Percentiles rank a stretch among this genome's conserved stretches.
Evolutionary conservation across 2,329 filamentous ascomycete genomes (phyloP).

Genomic region (Ambrosiella beaveri): DNA sequence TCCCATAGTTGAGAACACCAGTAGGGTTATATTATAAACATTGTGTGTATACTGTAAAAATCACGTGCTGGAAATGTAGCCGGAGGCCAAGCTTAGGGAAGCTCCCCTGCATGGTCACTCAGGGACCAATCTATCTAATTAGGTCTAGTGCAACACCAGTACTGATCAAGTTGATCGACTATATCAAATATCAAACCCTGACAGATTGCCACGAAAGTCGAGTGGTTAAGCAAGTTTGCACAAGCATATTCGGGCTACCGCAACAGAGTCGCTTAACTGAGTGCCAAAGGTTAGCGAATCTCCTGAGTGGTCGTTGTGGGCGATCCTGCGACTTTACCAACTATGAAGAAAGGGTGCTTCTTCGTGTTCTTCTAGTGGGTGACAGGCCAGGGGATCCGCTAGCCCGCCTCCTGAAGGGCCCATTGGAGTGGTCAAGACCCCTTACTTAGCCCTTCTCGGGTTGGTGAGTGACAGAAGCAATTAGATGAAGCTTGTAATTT

Average conservation of each 20-base stretch:
- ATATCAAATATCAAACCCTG: neutral
- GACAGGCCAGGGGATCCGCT: neutral
- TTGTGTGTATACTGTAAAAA: neutral
- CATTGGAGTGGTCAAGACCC: slow-evolving; percentile 5
- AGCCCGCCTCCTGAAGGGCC: slow-evolving; percentile 5
- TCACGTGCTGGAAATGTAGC: neutral
- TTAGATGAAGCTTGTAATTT: neutral
- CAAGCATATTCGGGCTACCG: too few relatives aligned
- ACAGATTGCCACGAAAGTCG: neutral
- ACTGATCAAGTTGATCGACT: neutral
- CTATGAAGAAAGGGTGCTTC: neutral
- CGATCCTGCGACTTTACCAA: neutral
- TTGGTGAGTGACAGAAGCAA: neutral
- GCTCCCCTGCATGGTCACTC: neutral
- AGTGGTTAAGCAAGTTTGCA: too few relatives aligned
- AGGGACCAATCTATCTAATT: neutral
- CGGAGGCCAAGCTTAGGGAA: neutral
- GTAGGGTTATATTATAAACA: neutral
- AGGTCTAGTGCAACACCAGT: neutral
- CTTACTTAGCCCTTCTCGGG: slow-evolving; percentile 10
- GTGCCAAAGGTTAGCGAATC: too few relatives aligned
- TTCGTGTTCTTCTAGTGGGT: neutral
- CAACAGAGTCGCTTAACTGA: too few relatives aligned
- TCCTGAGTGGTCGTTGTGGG: neutral
- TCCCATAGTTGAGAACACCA: too few relatives aligned